A percentile compares a stretch with the other conserved stretches of the same genome.
These are phyloP conservation scores for Coemansia sp. DNA, from an alignment of 192 early-diverging fungal genomes.

Conservation along the genomic window DNA sequence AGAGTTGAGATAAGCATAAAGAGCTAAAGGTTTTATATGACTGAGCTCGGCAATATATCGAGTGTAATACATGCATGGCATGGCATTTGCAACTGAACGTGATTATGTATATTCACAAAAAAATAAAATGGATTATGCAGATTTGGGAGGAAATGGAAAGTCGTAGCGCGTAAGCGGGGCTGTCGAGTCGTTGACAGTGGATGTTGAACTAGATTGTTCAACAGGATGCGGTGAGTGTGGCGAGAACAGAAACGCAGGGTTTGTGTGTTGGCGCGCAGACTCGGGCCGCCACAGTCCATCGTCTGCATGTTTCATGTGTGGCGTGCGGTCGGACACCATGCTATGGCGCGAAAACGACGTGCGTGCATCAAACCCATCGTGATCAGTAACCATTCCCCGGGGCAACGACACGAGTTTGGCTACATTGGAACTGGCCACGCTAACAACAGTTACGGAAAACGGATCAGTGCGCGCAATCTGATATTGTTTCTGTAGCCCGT, in stretches of 20 bases:
- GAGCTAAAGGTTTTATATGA: background rate
- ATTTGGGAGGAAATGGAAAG: slow-evolving; percentile 17
- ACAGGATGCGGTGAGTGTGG: slow-evolving; percentile 10
- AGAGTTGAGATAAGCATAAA: background rate
- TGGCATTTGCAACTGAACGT: background rate
- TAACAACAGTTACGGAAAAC: slow-evolving; percentile 37
- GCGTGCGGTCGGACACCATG: background rate
- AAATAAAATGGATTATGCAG: background rate
- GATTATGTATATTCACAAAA: background rate
- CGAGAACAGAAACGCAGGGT: slow-evolving; percentile 31
- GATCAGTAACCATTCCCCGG: slow-evolving; percentile 19
- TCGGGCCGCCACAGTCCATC: background rate
- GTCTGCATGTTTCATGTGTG: background rate
- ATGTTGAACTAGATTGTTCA: slow-evolving; percentile 39
- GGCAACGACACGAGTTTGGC: slow-evolving; percentile 30
- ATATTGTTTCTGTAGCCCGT: slow-evolving; percentile 51
- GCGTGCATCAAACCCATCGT: slow-evolving; percentile 24
- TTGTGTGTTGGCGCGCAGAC: slow-evolving; percentile 10
- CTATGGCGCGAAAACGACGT: slow-evolving; percentile 39
- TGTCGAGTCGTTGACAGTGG: slow-evolving; percentile 38
- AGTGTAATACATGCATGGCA: background rate
- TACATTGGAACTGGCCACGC: slow-evolving; percentile 15
- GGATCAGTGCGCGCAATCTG: slow-evolving; percentile 46
- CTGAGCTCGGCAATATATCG: background rate
- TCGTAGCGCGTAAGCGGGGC: slow-evolving; percentile 17